Conservation (phyloP, 1,139 yeast genomes). For the Yamadazyma taylorii region DNA sequence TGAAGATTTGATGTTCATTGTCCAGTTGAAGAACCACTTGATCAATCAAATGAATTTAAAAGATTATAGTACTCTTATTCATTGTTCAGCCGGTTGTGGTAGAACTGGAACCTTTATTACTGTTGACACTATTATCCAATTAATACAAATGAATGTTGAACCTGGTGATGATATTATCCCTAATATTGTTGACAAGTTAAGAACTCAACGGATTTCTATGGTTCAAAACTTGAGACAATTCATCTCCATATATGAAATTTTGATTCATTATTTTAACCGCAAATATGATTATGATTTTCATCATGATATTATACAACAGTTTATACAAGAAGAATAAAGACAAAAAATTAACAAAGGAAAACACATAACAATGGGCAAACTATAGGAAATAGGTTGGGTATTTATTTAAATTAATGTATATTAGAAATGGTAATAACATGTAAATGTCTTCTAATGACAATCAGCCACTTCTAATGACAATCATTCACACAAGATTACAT, state of each 20-base stretch:
- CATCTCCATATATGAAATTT: slow-evolving; percentile 63
- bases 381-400: background rate
- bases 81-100: slow-evolving; percentile 93
- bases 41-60: slow-evolving; percentile 16
- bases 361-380: too few relatives aligned
- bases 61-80: slow-evolving; percentile 58
- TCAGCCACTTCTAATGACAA: too few relatives aligned
- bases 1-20: slow-evolving; percentile 41
- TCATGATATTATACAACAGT: background rate
- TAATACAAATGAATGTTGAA: slow-evolving; percentile 12
- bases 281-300: background rate
- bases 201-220: slow-evolving; percentile 78
- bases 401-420: slow-evolving; percentile 1
- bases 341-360: background rate
- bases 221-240: slow-evolving; percentile 79
- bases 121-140: slow-evolving; percentile 61
- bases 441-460: too few relatives aligned
- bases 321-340: background rate
- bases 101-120: slow-evolving; percentile 86
- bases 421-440: background rate
- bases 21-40: slow-evolving; percentile 38
- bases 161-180: slow-evolving; percentile 38
- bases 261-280: slow-evolving; percentile 23
- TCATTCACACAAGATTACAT: too few relatives aligned
- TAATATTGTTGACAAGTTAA: slow-evolving; percentile 55